Conservation (phyloP, 345 rosid species). For the Cardamine resedifolia region DNA sequence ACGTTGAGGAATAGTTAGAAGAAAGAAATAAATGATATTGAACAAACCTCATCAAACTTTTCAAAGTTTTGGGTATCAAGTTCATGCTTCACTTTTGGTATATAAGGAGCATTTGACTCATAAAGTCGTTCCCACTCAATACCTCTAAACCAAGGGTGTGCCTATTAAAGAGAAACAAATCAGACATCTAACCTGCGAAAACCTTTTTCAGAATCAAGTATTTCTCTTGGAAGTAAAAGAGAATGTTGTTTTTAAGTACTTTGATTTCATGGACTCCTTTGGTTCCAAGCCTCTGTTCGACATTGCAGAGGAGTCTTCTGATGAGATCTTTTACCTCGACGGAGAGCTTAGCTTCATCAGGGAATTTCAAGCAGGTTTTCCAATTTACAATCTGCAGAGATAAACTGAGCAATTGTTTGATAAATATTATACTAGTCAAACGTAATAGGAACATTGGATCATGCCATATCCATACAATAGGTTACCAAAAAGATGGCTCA, state of each 20-base stretch:
- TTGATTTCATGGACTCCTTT: conserved; percentile 64
- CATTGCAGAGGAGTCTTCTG: conserved; percentile 59
- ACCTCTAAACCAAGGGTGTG: conserved; percentile 61
- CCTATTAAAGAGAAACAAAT: conserved; percentile 33
- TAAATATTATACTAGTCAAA: conserved; percentile 33
- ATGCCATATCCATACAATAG: conserved; percentile 1
- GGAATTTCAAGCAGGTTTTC: conserved; percentile 63
- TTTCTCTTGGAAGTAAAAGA: conserved; percentile 12
- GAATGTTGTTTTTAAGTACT: conserved; percentile 38
- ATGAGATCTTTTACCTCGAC: conserved; percentile 62
- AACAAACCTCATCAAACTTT: conserved; percentile 67
- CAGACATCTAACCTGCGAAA: background rate
- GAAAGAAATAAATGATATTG: background rate
- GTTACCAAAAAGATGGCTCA: conserved; percentile 12
- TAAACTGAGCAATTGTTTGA: conserved; percentile 40
- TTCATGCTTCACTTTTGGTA: conserved; percentile 62
- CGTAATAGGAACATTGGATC: background rate
- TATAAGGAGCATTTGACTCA: conserved; percentile 61
- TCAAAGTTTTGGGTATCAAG: conserved; percentile 69
- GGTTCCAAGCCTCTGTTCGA: conserved; percentile 66
- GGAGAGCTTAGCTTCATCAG: conserved; percentile 64
- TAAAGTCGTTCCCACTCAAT: conserved; percentile 62
- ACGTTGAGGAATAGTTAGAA: background rate
- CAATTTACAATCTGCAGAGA: conserved; percentile 66
- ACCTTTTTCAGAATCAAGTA: background rate